Percentiles rank a stretch among this genome's conserved stretches.
phyloP scores from a whole-genome alignment of 306 rosid genomes.

The Luffa acutangula region DNA sequence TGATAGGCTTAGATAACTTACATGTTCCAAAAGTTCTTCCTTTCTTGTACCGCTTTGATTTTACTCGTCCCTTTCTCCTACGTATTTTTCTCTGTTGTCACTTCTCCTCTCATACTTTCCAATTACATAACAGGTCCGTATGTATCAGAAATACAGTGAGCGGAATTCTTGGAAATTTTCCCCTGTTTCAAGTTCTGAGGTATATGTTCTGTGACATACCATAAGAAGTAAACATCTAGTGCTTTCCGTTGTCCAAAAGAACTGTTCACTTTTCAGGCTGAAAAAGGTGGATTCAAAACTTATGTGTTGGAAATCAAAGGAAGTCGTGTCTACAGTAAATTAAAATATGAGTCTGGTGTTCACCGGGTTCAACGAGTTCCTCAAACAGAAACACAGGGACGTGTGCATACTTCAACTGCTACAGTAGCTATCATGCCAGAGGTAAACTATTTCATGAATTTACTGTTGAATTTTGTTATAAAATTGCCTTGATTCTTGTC shows the following conservation, averaged over 20 bases:
- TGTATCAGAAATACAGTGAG: conserved; percentile 90
- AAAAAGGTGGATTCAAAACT: conserved; percentile 94
- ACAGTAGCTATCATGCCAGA: conserved; percentile 99
- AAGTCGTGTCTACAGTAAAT: conserved; percentile 77
- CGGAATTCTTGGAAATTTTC: conserved; percentile 67
- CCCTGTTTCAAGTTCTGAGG: conserved; percentile 63
- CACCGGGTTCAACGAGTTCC: conserved; percentile 99
- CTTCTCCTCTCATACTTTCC: conserved; percentile 4
- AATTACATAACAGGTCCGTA: conserved; percentile 45
- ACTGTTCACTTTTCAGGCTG: conserved; percentile 51
- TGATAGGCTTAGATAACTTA: not conserved
- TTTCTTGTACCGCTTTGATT: not conserved
- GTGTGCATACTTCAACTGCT: conserved; percentile 97
- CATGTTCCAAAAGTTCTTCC: not conserved
- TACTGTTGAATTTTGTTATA: not conserved
- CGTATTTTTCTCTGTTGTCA: conserved; percentile 16
- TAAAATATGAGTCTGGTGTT: conserved; percentile 93
- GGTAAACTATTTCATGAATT: conserved; percentile 36
- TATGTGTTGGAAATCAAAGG: conserved; percentile 95
- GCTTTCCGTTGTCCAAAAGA: not conserved
- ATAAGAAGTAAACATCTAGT: conserved; percentile 5
- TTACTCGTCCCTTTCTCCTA: not conserved
- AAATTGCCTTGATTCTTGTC: not conserved
- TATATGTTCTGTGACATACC: conserved; percentile 17
- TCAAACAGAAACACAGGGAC: conserved; percentile 90